A percentile compares a stretch with the other conserved stretches of the same genome.
Evolutionary conservation across 2,329 filamentous ascomycete species (phyloP).

Genomic region (Apiospora marii): DNA sequence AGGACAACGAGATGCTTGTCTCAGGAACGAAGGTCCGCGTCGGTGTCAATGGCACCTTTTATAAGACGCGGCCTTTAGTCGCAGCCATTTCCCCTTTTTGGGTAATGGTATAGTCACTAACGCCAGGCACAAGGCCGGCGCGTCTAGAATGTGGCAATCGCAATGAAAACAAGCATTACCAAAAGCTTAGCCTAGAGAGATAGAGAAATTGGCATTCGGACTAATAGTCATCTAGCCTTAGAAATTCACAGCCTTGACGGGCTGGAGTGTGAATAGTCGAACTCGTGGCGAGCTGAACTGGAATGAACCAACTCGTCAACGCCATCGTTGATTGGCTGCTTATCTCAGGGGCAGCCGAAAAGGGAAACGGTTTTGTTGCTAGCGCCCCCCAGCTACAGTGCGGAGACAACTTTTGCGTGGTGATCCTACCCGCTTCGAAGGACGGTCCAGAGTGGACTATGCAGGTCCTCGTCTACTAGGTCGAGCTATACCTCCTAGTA

Average conservation of each 20-base stretch:
- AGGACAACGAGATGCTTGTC: not conserved
- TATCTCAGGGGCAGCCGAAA: not conserved
- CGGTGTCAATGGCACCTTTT: not conserved
- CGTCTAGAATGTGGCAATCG: not conserved
- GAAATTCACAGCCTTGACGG: not conserved
- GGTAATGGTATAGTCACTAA: not conserved
- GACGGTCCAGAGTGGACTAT: not conserved
- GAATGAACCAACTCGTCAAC: not conserved
- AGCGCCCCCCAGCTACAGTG: not conserved
- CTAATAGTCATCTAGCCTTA: not conserved
- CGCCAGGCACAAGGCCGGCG: not conserved
- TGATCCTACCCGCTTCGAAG: not conserved
- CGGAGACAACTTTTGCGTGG: not conserved
- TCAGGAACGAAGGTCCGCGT: not conserved
- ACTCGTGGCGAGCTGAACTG: not conserved
- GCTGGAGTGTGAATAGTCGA: not conserved
- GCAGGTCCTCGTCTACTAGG: not conserved
- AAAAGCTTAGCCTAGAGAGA: not conserved
- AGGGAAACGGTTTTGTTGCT: not conserved
- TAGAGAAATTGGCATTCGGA: not conserved
- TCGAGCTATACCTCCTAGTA: not conserved
- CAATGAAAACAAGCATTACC: not conserved
- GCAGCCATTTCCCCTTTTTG: not conserved
- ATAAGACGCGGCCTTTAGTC: not conserved
- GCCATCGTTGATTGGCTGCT: not conserved